Percentiles rank a stretch among this genome's conserved stretches.
Conservation (phyloP, 306 rosid species). For the Prinsepia uniflora region DNA sequence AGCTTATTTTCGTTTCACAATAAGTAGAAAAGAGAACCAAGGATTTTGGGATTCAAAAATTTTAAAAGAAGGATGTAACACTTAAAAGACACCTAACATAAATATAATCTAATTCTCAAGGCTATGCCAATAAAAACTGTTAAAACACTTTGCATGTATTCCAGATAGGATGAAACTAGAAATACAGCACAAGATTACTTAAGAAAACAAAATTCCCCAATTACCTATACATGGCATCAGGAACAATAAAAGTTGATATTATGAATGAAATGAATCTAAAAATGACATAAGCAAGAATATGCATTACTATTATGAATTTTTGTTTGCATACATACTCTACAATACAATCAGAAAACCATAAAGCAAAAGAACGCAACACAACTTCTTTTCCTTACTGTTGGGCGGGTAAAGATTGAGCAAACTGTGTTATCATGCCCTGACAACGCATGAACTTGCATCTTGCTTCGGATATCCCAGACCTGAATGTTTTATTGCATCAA, state of each 20-base stretch:
- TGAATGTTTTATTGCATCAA: slow-evolving; percentile 37
- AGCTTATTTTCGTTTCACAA: not conserved
- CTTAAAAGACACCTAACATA: not conserved
- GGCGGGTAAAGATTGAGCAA: slow-evolving; percentile 92
- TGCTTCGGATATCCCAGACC: slow-evolving; percentile 99
- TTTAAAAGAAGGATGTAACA: not conserved
- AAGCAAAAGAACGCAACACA: not conserved
- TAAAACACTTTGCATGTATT: not conserved
- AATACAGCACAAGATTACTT: not conserved
- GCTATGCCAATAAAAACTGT: not conserved
- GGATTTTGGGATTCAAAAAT: not conserved
- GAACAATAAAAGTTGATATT: not conserved
- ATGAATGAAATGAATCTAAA: not conserved
- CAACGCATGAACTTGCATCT: slow-evolving; percentile 82
- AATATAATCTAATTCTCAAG: not conserved
- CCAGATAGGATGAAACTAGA: not conserved
- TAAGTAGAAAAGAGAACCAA: not conserved
- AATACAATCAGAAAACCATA: not conserved
- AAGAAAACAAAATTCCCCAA: not conserved
- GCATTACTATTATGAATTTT: not conserved
- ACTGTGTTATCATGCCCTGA: slow-evolving; percentile 97
- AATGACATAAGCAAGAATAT: not conserved
- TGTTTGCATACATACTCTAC: not conserved
- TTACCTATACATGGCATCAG: not conserved
- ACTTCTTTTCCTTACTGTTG: slow-evolving; percentile 50